These are phyloP conservation scores for Tagetes erecta DNA, from an alignment of 129 eudicot species.

Conservation along the genomic window DNA sequence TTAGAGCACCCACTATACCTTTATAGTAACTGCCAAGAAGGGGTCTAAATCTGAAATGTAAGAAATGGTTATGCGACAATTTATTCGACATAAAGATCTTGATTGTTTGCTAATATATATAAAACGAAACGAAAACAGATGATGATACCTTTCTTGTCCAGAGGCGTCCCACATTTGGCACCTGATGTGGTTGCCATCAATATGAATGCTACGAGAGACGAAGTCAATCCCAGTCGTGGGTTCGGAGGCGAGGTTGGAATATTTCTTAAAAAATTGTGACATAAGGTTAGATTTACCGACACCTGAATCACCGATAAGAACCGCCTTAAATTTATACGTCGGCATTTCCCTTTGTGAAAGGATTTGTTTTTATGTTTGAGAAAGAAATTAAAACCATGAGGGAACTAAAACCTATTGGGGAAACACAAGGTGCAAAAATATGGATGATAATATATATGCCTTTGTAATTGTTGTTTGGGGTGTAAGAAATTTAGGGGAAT, in stretches of 20 bases:
- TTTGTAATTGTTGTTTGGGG: neutral
- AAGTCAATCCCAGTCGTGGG: neutral
- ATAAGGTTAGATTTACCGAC: conserved; percentile 8
- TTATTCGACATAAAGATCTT: neutral
- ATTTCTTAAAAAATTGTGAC: neutral
- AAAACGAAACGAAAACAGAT: neutral
- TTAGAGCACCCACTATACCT: conserved; percentile 27
- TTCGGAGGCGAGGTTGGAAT: neutral
- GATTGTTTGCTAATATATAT: neutral
- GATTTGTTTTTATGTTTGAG: neutral
- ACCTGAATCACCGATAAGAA: neutral
- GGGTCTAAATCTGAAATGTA: too few relatives aligned
- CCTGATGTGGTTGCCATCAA: neutral
- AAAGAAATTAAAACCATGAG: too few relatives aligned
- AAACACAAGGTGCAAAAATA: neutral
- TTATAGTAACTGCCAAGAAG: neutral
- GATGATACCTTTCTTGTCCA: neutral
- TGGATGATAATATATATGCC: neutral
- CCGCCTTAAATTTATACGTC: neutral
- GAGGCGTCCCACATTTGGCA: neutral
- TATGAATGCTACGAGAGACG: neutral
- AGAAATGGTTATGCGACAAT: neutral
- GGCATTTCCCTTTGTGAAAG: neutral
- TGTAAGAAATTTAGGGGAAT: too few relatives aligned
- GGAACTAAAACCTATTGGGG: neutral